Percentiles rank a stretch among this genome's conserved stretches.
phyloP scores from a whole-genome alignment of 139 green algal species.

The Auxenochlorella pyrenoidosa region DNA sequence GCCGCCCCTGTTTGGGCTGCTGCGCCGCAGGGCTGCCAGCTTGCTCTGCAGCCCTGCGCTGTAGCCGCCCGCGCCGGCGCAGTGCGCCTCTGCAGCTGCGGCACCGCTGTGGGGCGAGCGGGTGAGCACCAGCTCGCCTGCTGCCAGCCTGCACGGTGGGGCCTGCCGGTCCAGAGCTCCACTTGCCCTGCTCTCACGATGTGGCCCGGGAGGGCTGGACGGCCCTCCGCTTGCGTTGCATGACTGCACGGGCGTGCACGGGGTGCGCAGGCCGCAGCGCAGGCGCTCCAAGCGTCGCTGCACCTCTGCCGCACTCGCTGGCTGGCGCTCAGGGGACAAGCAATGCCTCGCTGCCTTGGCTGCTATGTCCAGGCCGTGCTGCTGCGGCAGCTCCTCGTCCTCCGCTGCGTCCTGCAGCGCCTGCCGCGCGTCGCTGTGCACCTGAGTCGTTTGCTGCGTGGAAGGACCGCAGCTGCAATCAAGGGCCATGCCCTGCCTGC shows the following conservation, averaged over 20 bases:
- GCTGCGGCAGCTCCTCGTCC: not conserved
- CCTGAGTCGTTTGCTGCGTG: not conserved
- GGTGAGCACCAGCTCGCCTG: constrained; percentile 9
- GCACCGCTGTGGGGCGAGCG: not conserved
- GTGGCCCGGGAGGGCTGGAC: too few species aligned
- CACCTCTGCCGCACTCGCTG: not conserved
- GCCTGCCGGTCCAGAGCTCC: not conserved
- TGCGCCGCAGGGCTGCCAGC: not conserved
- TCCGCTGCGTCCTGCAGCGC: not conserved
- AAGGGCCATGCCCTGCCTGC: not conserved
- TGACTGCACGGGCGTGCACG: not conserved
- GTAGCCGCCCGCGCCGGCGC: not conserved
- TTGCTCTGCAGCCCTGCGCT: not conserved
- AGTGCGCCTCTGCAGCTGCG: not conserved
- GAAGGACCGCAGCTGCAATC: not conserved
- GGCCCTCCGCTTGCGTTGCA: too few species aligned
- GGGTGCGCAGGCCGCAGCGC: not conserved
- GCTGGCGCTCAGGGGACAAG: not conserved
- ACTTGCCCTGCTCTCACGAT: too few species aligned
- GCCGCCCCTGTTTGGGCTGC: not conserved
- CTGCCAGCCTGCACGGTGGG: not conserved
- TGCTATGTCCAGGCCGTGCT: too few species aligned
- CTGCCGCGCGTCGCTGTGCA: not conserved
- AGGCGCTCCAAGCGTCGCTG: not conserved
- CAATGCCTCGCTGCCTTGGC: not conserved